phyloP scores from a whole-genome alignment of 1,139 yeast genomes.

The Yamadazyma siamensis region DNA sequence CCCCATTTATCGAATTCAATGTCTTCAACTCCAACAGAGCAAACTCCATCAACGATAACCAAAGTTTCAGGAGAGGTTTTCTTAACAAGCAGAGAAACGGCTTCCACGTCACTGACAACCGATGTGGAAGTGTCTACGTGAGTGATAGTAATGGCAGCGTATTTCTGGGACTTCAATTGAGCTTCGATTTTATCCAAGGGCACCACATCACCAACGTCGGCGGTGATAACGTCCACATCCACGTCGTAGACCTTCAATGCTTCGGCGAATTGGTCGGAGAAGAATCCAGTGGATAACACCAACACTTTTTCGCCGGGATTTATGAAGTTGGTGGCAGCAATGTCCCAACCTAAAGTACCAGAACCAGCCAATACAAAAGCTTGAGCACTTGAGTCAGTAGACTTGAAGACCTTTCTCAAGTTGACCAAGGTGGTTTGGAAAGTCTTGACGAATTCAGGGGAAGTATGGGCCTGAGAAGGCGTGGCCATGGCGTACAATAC shows the following conservation, averaged over 20 bases:
- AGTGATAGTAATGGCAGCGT: constrained; percentile 76
- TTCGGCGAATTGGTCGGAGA: constrained; percentile 83
- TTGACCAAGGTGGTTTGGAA: constrained; percentile 67
- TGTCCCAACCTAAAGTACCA: constrained; percentile 95
- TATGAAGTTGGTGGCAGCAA: constrained; percentile 75
- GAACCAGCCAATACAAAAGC: constrained; percentile 84
- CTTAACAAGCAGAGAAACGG: constrained; percentile 60
- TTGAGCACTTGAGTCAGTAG: constrained; percentile 63
- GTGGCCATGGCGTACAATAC: constrained; percentile 82
- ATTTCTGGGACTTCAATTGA: constrained; percentile 49
- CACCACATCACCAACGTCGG: constrained; percentile 71
- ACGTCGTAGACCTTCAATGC: constrained; percentile 73
- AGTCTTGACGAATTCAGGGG: constrained; percentile 78
- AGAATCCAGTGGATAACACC: constrained; percentile 89
- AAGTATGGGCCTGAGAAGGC: constrained; percentile 85
- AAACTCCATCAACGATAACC: constrained; percentile 88
- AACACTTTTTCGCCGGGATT: constrained; percentile 67
- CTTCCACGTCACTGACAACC: constrained; percentile 71
- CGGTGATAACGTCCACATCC: constrained; percentile 61
- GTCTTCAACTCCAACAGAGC: constrained; percentile 88
- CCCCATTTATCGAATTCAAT: constrained; percentile 89
- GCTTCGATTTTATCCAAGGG: constrained; percentile 54
- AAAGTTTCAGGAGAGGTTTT: constrained; percentile 73
- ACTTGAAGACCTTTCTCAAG: constrained; percentile 72
- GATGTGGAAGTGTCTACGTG: constrained; percentile 97